Evolutionary conservation across 306 rosid genomes (phyloP), one percentile per base, ranked within the genome.

Genomic region (Pterocarpus santalinus): DNA sequence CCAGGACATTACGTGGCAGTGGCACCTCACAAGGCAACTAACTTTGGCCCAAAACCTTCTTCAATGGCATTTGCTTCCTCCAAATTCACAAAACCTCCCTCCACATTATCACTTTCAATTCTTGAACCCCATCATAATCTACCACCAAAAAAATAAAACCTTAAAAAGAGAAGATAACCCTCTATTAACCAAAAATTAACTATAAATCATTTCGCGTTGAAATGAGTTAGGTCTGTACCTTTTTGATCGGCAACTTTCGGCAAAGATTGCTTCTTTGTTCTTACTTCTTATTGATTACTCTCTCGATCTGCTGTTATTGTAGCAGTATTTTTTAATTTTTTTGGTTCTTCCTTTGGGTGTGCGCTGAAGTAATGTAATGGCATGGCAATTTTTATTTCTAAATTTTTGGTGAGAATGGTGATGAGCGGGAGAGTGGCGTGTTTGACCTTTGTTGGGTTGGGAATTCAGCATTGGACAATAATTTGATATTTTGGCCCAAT

Each of bases 1-100:
- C 97, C 98, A 90, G 73, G 97, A 94, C 98, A 94, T 77, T 60
- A 80, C 51, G 62, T 69, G 66, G 38, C 28, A 22, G 71, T 80
- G 78, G 87, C 66, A 83, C 83, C 83, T 64, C 74, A 82, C 87
- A 90, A 55, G 89, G 63, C 71, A 82, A 85, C 90, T 75, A 89
- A 86, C 80, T 78, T 7, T 80, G 70, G 78, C 80, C 81, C 82
- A 75, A 55, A 84, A 12, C 46, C 75, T 65, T 76, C 77, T 56
- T 65, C 70, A 22, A 22, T 86, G 78, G 82, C 86, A 89, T 82
- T 84, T 43, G 49, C 77, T 43, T 63, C 79, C 15, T 73, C 72
- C 65, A 83, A 79, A 67, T 44, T 39, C 44, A 49, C 28, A 22
- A 55, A 17, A 47, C 52, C 32, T 52, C 64, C 65, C 57, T 72